These are phyloP conservation scores for Neurospora sublineolata DNA, from an alignment of 495 filamentous ascomycete species.

Conservation along the genomic window DNA sequence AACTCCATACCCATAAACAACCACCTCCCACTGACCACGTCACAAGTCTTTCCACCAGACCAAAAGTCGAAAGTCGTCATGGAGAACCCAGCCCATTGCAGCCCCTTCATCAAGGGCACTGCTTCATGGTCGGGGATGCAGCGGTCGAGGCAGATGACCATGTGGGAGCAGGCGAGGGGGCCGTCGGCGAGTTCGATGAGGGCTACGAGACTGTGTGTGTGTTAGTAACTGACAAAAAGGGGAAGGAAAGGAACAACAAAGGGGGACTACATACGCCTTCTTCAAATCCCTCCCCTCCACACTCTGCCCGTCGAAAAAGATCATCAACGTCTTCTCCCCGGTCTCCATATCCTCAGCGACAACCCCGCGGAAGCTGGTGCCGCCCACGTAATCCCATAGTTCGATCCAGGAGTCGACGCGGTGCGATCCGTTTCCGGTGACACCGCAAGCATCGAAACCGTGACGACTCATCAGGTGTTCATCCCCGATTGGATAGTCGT, in stretches of 20 bases:
- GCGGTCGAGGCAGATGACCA: conserved; percentile 73
- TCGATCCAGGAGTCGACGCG: conserved; percentile 50
- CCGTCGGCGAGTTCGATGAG: conserved; percentile 76
- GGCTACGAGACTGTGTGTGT: conserved; percentile 58
- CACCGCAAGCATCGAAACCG: not conserved
- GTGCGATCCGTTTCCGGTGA: conserved; percentile 9
- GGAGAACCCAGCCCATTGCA: conserved; percentile 89
- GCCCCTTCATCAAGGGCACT: conserved; percentile 57
- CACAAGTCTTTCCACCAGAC: conserved; percentile 32
- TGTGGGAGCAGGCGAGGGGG: conserved; percentile 58
- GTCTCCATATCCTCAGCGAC: conserved; percentile 42
- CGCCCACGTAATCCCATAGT: conserved; percentile 80
- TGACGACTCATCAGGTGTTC: conserved; percentile 8
- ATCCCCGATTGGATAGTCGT: conserved; percentile 23
- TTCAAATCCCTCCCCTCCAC: conserved; percentile 67
- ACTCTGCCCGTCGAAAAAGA: conserved; percentile 63
- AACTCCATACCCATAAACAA: conserved; percentile 78
- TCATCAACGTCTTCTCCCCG: conserved; percentile 64
- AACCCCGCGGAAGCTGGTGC: conserved; percentile 74
- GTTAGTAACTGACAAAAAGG: conserved; percentile 7
- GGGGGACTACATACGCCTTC: conserved; percentile 59
- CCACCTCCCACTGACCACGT: conserved; percentile 62
- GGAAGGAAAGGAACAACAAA: too few relatives aligned
- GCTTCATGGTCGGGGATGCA: conserved; percentile 44
- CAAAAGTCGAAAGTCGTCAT: conserved; percentile 67